Evolutionary conservation across 495 filamentous ascomycete species (phyloP).

Genomic region (Tuber indicum): DNA sequence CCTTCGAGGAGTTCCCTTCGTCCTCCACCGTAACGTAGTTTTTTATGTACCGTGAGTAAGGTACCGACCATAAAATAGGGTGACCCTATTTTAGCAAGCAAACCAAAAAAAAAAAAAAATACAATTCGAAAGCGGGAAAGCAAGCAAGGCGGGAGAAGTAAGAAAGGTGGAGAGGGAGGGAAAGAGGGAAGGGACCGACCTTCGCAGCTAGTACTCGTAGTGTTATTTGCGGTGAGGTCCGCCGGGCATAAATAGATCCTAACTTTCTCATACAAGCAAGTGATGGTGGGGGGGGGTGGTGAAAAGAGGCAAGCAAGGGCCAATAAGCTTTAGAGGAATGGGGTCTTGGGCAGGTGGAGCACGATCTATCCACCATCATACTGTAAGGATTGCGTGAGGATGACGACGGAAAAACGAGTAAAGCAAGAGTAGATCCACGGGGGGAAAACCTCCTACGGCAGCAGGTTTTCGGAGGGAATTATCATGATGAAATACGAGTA

Average conservation of each 20-base stretch:
- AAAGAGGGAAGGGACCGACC: not conserved
- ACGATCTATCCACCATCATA: constrained; percentile 36
- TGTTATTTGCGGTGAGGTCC: not conserved
- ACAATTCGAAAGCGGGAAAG: not conserved
- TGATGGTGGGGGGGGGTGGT: constrained; percentile 2
- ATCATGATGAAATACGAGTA: not conserved
- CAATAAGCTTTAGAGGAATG: constrained; percentile 17
- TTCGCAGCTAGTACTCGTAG: not conserved
- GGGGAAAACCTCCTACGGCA: not conserved
- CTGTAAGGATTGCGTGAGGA: constrained; percentile 26
- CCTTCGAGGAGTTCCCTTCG: not conserved
- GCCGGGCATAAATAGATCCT: not conserved
- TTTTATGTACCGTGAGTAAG: constrained; percentile 11
- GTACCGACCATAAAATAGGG: not conserved
- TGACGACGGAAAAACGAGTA: constrained; percentile 20
- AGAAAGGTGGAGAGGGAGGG: not conserved
- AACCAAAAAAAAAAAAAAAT: constrained; percentile 5
- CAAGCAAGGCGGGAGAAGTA: not conserved
- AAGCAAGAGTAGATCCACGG: constrained; percentile 3
- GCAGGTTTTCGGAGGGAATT: not conserved
- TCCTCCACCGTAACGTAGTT: not conserved
- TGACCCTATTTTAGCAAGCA: constrained; percentile 3
- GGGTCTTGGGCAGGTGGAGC: constrained; percentile 20
- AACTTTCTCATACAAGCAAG: not conserved
- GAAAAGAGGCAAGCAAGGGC: constrained; percentile 31